phyloP scores from a whole-genome alignment of 192 early-diverging fungal species.

The Entomortierella lignicola region DNA sequence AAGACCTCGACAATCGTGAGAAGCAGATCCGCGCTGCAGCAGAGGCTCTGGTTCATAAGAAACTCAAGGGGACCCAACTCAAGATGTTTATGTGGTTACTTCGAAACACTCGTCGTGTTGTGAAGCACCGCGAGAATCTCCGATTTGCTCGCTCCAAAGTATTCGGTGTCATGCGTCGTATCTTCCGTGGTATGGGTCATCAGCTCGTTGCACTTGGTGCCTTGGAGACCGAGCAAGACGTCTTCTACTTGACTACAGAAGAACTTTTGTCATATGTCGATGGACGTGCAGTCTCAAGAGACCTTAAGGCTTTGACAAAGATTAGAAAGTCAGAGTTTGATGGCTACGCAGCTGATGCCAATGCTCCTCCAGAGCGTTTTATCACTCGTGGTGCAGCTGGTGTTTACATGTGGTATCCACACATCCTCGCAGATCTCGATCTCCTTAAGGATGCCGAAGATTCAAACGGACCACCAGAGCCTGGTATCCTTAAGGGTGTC shows the following conservation, averaged over 20 bases:
- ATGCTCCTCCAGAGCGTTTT: conserved; percentile 48
- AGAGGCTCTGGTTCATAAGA: conserved; percentile 41
- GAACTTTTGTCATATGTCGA: conserved; percentile 49
- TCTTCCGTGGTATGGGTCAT: conserved; percentile 50
- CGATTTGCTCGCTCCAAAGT: conserved; percentile 52
- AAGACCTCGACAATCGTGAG: conserved; percentile 48
- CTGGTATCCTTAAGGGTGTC: conserved; percentile 49
- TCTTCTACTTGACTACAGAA: conserved; percentile 44
- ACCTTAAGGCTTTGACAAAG: conserved; percentile 47
- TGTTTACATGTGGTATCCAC: conserved; percentile 53
- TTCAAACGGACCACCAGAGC: conserved; percentile 47
- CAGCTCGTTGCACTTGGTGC: conserved; percentile 33
- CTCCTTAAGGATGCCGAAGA: conserved; percentile 50
- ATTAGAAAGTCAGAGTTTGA: conserved; percentile 44
- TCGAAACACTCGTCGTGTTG: conserved; percentile 49
- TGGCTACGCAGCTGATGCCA: conserved; percentile 35
- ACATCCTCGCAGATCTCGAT: conserved; percentile 49
- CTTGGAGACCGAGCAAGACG: conserved; percentile 36
- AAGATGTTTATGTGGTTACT: conserved; percentile 45
- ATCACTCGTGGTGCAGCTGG: conserved; percentile 47
- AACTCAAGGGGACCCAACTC: conserved; percentile 46
- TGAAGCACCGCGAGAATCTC: conserved; percentile 52
- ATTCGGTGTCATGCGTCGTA: conserved; percentile 53
- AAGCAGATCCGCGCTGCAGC: conserved; percentile 48
- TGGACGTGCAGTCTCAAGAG: conserved; percentile 44